phyloP scores from a whole-genome alignment of 2,329 filamentous ascomycete species.

The Talaromyces pinophilus region DNA sequence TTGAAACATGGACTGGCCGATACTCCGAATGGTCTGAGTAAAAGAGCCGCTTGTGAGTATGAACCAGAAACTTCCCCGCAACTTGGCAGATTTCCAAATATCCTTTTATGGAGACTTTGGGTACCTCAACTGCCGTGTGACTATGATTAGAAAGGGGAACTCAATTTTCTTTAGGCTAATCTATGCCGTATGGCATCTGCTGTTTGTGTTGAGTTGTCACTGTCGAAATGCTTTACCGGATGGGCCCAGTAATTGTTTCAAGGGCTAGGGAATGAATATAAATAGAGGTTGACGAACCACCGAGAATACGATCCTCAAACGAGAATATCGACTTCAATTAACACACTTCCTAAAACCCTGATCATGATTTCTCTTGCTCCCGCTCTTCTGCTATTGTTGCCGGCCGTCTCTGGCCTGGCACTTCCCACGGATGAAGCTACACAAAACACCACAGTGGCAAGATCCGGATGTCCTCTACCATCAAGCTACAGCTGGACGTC shows the following conservation, averaged over 20 bases:
- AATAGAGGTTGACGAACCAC: not conserved
- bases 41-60: too few relatives aligned
- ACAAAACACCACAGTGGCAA: too few relatives aligned
- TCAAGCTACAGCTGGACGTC: too few relatives aligned
- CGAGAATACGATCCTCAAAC: not conserved
- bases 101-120: not conserved
- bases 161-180: not conserved
- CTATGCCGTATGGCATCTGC: not conserved
- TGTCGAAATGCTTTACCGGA: not conserved
- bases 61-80: not conserved
- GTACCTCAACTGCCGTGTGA: too few relatives aligned
- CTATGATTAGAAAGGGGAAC: not conserved
- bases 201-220: not conserved
- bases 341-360: not conserved
- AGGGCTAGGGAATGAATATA: not conserved
- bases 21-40: not conserved
- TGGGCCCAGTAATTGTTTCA: not conserved
- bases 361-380: not conserved
- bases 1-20: not conserved
- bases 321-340: not conserved
- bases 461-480: too few relatives aligned
- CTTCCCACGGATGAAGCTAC: too few relatives aligned
- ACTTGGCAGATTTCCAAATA: not conserved
- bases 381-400: not conserved
- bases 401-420: not conserved